Percentiles rank a stretch among this genome's conserved stretches.
Conservation (phyloP, 805 yeast species). For the Saturnispora sekii region DNA sequence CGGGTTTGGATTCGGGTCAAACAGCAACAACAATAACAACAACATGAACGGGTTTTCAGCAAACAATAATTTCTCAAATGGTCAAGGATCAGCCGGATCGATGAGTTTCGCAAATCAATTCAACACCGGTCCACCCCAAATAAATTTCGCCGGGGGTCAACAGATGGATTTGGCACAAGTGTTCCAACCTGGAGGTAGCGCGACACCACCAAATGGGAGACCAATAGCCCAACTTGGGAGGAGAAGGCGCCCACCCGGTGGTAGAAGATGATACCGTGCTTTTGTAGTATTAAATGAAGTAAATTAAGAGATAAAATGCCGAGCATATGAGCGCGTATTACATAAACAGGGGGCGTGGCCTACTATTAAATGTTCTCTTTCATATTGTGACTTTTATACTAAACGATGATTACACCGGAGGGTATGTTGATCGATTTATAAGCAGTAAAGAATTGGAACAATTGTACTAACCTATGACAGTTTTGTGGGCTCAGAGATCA, state of each 20-base stretch:
- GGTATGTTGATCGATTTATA: slow-evolving; percentile 18
- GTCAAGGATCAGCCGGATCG: slow-evolving; percentile 1
- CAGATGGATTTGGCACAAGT: slow-evolving; percentile 2
- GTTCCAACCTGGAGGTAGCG: slow-evolving; percentile 1
- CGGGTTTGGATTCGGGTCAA: slow-evolving; percentile 1
- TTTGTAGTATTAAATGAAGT: not conserved
- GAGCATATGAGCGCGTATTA: slow-evolving; percentile 2
- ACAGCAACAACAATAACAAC: not conserved
- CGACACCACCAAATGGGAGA: slow-evolving; percentile 2
- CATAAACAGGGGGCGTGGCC: slow-evolving; percentile 1
- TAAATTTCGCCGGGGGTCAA: slow-evolving; percentile 23
- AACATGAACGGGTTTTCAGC: not conserved
- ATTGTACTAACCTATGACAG: slow-evolving; percentile 25
- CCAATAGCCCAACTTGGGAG: slow-evolving; percentile 1
- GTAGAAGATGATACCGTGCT: no score
- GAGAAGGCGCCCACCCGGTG: not conserved
- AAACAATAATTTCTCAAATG: not conserved
- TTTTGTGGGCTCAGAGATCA: slow-evolving; percentile 96
- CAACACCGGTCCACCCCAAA: slow-evolving; percentile 18
- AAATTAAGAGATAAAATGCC: not conserved
- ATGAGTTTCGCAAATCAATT: no score
- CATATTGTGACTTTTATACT: not conserved
- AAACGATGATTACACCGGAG: slow-evolving; percentile 25
- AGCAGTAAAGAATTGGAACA: no score
- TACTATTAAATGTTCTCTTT: no score